Evolutionary conservation across 768 basidiomycete species (phyloP), one percentile per base, ranked within the genome.

Genomic region (Gloeostereum incarnatum): DNA sequence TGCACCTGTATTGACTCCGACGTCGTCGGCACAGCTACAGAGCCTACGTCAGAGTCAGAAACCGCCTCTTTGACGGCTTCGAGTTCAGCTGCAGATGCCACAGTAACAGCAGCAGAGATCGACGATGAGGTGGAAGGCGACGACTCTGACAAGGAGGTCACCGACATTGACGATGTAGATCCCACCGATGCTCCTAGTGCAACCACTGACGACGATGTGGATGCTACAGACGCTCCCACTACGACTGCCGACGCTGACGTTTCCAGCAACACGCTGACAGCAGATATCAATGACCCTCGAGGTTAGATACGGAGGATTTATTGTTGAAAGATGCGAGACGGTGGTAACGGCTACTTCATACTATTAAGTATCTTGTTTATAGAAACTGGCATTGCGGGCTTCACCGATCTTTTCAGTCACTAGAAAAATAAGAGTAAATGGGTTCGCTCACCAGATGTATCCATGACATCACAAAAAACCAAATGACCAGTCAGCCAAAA

Each of bases 1-100:
- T 70, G 69, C 52, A 53, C 56, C 25, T 71, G 69, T 48, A 27
- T 52, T 22, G 4, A 19, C 20, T n/a, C 31, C 8, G 39, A 40
- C 32, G 4, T 7, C 19, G 11, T 13, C 5, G 23, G 17, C 30
- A 38, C 27, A n/a, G 37, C 35, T 10, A 31, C 39, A 20, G 10
- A 16, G 19, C 18, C 39, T 13, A 13, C 24, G 9, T 18, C 9
- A 13, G 9, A 9, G 8, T 19, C 9, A 34, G 9, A 9, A 18
- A 18, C 13, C 8, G 11, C 18, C 8, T 9, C 26, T 17, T 14
- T 13, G 13, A n/a, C 14, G 5, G 14, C 18, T 18, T 8, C 33
- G 1, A 25, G 19, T 16, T 38, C 14, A 29, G 14, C 9, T 9
- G 27, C 9, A 14, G 9, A 9, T 29, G 9, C 9, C 9, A 14